Evolutionary conservation across 768 basidiomycete species (phyloP), one percentile per base, ranked within the genome.

Genomic region (Pulveroboletus sp.): DNA sequence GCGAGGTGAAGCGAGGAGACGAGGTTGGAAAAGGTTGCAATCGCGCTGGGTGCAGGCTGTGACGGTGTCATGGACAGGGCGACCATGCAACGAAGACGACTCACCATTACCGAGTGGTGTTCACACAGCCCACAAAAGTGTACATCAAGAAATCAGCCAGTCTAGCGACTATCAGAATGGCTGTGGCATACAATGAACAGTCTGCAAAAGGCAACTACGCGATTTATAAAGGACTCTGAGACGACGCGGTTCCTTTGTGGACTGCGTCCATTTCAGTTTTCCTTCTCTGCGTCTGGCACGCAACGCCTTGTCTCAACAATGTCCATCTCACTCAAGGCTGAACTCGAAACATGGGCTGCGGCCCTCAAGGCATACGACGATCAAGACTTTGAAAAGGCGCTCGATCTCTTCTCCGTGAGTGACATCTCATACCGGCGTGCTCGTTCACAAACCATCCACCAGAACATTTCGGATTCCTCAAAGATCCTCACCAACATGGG

Each of bases 401-500:
- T 97, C 39, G 75, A 83, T 43, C 75, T 86, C 25, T 97, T 97
- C 70, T 75, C 80, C 12, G 85, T 87, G 56, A 49, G 84, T 71
- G 5, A 8, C 20, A 9, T 36, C 21, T 16, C 43, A 47, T 40
- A 27, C 25, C 25, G 25, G 16, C 19, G 38, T 20, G 25, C 19
- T 35, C 14, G 25, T 19, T 35, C 34, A 17, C n/a, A 34, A 36
- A 6, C n/a, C 7, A 19, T 16, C 21, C 19, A n/a, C 20, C 58
- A 88, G 82, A 69, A 71, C 35, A 95, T 97, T 58, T 86, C 84
- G 3, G 89, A 93, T 63, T 85, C 84, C 19, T 90, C 90, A 51
- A 93, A 93, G 73, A 90, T 97, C 60, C 79, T 89, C 50, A 89
- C 88, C 39, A 97, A 97, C 65, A 90, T 97, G 73, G 94, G 90